Percentiles rank a stretch among this genome's conserved stretches.
Conservation (phyloP, 23 red algal genomes). For the Gracilariopsis chorda region DNA sequence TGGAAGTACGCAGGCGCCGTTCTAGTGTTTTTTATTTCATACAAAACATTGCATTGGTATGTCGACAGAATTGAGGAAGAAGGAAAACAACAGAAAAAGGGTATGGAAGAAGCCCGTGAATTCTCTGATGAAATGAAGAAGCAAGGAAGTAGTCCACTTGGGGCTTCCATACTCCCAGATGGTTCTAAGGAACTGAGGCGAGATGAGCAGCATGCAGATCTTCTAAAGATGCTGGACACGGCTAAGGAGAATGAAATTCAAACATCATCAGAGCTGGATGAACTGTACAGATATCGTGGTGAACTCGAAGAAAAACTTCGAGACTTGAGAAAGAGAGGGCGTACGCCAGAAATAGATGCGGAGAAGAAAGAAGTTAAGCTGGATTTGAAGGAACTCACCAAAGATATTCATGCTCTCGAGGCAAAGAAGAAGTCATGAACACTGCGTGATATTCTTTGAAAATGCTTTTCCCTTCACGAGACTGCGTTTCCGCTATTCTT, state of each 20-base stretch:
- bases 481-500: too few relatives aligned
- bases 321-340: conserved; percentile 1
- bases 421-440: conserved; percentile 18
- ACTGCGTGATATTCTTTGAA: too few relatives aligned
- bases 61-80: conserved; percentile 57
- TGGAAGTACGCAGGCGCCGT: conserved; percentile 69
- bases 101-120: conserved; percentile 31
- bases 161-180: background rate
- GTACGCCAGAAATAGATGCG: conserved; percentile 7
- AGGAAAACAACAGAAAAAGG: conserved; percentile 23
- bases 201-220: background rate
- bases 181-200: background rate
- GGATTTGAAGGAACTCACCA: background rate
- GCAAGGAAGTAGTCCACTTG: background rate
- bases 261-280: conserved; percentile 31
- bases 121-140: conserved; percentile 13
- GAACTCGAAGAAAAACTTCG: conserved; percentile 1
- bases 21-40: conserved; percentile 48
- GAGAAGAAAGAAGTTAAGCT: conserved; percentile 18
- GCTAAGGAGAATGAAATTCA: background rate
- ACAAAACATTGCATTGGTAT: conserved; percentile 71
- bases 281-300: conserved; percentile 13
- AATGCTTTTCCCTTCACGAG: too few relatives aligned
- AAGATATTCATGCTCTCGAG: background rate
- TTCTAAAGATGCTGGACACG: background rate